Evolutionary conservation across 306 rosid genomes (phyloP), one percentile per base, ranked within the genome.

Genomic region (Datisca glomerata): DNA sequence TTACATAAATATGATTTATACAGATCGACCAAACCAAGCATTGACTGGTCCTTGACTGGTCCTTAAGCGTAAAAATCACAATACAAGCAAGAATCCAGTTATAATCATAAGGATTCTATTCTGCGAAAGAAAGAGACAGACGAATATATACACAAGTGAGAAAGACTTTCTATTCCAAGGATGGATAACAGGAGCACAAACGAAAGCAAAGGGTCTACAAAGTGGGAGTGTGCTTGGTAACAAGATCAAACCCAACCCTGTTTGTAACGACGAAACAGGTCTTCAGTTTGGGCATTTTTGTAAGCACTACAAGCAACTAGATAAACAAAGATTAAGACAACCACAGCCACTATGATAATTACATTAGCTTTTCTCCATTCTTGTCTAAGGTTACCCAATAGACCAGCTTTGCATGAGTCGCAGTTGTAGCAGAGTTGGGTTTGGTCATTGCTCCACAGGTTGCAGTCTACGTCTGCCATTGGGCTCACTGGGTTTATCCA

Each of bases 291-390:
- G 21, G 95, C 95, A 27, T 89, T 89, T 78, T 64, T 89, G 68
- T 74, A 84, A 65, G 98, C 98, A 41, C 95, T 74, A 25, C 86
- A 89, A 40, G 85, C 98, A 28, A 89, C 66, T 53, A 84, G 53
- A 58, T 89, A 89, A 59, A 89, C 91, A 57, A 73, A 80, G 6
- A 80, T 76, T 32, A 89, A 76, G 11, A 78, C 64, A 25, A 78
- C 91, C 13, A 80, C 64, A 1, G 98, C 85, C 37, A 80, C 79
- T 13, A 84, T 78, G 18, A 89, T 83, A 53, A 89, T 61, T 9
- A 80, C 57, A 14, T 89, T 89, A 36, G 79, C 95, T 49, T 20
- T 74, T 24, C 93, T 84, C 98, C 98, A 89, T 59, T 89, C 98
- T 42, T 56, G 31, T 53, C 93, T 68, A 7, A 89, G 78, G 69